Evolutionary conservation across 169 alveolate species (phyloP).

Genomic region (Perkinsus chesapeaki): DNA sequence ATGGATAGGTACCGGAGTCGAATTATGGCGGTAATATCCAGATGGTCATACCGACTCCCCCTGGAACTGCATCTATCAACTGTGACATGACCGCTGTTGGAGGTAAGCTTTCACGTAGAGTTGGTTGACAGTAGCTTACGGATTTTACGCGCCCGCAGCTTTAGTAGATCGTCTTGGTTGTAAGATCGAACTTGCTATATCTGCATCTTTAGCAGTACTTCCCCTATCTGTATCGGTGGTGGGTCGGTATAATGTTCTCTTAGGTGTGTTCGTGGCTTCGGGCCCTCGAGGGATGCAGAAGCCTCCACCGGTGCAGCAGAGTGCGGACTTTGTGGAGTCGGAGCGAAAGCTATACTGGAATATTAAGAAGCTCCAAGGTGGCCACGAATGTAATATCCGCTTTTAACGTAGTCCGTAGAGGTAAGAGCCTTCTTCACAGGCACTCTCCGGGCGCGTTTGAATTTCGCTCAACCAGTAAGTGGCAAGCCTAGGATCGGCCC

Average conservation of each 20-base stretch:
- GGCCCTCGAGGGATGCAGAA: neutral
- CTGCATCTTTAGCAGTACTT: too few relatives aligned
- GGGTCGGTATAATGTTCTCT: neutral
- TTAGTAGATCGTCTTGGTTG: too few relatives aligned
- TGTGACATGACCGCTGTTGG: slow-evolving; percentile 38
- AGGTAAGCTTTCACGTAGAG: neutral
- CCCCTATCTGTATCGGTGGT: too few relatives aligned
- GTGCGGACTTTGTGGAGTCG: slow-evolving; percentile 34
- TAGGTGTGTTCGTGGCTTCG: neutral
- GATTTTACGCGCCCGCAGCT: too few relatives aligned
- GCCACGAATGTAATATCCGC: slow-evolving; percentile 32
- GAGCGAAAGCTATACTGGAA: slow-evolving; percentile 76
- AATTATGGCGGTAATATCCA: slow-evolving; percentile 66
- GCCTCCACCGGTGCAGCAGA: slow-evolving; percentile 35
- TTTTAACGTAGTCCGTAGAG: slow-evolving; percentile 20
- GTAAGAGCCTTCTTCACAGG: slow-evolving; percentile 37
- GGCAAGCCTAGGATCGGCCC: slow-evolving; percentile 82
- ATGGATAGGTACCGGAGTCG: slow-evolving; percentile 53
- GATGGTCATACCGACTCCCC: slow-evolving; percentile 68
- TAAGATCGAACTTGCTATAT: too few relatives aligned
- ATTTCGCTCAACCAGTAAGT: slow-evolving; percentile 9
- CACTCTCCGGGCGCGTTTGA: slow-evolving; percentile 41
- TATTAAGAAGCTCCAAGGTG: slow-evolving; percentile 80
- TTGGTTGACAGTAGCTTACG: neutral
- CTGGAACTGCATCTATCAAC: slow-evolving; percentile 45